phyloP scores from a whole-genome alignment of 495 filamentous ascomycete genomes.

The Aspergillus hancockii region DNA sequence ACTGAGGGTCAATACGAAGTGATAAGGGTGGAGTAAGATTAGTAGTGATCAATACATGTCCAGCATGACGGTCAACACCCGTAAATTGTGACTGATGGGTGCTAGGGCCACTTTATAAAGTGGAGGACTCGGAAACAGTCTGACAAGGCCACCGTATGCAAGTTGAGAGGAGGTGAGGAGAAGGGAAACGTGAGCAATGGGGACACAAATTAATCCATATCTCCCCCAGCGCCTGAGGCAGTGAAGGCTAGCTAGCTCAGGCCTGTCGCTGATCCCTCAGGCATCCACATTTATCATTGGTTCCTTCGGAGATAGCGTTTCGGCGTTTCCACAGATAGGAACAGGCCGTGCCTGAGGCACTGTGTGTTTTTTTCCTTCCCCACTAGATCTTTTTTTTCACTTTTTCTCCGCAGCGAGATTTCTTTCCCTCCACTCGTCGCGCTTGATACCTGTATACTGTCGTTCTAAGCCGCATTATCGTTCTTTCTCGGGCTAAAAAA shows the following conservation, averaged over 20 bases:
- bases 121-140: not conserved
- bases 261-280: slow-evolving; percentile 17
- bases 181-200: not conserved
- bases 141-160: not conserved
- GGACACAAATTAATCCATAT: not conserved
- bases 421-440: slow-evolving; percentile 3
- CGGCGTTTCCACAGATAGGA: slow-evolving; percentile 1
- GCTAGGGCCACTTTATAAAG: not conserved
- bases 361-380: slow-evolving; percentile 11
- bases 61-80: not conserved
- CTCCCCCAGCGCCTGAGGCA: not conserved
- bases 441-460: not conserved
- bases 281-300: slow-evolving; percentile 33
- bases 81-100: not conserved
- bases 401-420: slow-evolving; percentile 1
- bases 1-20: not conserved
- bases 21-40: not conserved
- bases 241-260: slow-evolving; percentile 12
- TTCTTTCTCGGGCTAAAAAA: not conserved
- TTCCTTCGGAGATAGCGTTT: not conserved
- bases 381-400: slow-evolving; percentile 12
- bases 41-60: not conserved
- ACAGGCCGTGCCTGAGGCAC: slow-evolving; percentile 15
- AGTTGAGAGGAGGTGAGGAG: not conserved
- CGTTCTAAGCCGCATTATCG: not conserved